Conservation (phyloP, 148 eudicot species). For the Persicaria maculosa region DNA sequence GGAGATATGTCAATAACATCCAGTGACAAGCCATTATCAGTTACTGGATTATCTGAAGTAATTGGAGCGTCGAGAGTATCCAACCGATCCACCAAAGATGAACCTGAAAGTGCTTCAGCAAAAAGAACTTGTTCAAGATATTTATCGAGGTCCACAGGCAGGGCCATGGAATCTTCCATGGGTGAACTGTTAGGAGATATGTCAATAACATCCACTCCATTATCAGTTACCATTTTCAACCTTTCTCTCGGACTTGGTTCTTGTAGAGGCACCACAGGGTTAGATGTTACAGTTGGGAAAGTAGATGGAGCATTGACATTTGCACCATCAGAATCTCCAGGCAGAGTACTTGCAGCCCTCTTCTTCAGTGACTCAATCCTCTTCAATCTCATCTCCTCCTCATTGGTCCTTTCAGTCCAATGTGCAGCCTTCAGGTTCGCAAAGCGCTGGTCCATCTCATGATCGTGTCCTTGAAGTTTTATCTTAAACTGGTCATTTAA, state of each 20-base stretch:
- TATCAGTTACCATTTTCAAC: neutral
- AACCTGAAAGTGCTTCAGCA: neutral
- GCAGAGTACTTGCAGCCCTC: neutral
- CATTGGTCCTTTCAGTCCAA: constrained; percentile 13
- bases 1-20: neutral
- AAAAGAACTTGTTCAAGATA: neutral
- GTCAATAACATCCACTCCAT: neutral
- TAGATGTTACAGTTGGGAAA: neutral
- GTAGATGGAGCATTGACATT: neutral
- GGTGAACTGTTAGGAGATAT: neutral
- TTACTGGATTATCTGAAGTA: neutral
- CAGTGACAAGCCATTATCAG: neutral
- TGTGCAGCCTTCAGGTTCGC: constrained; percentile 18
- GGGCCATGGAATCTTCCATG: neutral
- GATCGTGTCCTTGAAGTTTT: constrained; percentile 15
- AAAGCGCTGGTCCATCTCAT: constrained; percentile 19
- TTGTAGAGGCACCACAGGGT: neutral
- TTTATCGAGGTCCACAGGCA: neutral
- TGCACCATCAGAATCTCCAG: neutral
- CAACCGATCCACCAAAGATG: neutral
- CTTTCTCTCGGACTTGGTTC: neutral
- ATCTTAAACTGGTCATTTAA: constrained; percentile 18
- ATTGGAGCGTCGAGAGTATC: too few species aligned
- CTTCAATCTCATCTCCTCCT: constrained; percentile 18
- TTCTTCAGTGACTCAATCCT: neutral